Evolutionary conservation across 1,284 basidiomycete genomes (phyloP).

Genomic region (Ganoderma lucidum): DNA sequence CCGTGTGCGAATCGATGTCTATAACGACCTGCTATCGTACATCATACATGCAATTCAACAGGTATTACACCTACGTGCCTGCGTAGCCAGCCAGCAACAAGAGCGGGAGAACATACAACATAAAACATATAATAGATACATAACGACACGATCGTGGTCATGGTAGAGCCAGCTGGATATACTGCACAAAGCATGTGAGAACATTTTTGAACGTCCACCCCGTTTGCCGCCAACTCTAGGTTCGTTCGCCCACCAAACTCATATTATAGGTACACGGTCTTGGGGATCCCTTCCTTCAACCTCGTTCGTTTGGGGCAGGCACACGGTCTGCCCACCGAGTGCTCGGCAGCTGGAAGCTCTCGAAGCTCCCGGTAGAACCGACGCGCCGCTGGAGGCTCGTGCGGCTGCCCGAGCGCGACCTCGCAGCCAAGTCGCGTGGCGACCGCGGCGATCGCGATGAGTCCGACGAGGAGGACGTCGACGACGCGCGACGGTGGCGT

Average conservation of each 20-base stretch:
- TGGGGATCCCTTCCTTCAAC: not conserved
- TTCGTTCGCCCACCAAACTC: not conserved
- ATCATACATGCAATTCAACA: not conserved
- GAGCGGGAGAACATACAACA: not conserved
- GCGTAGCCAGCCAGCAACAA: not conserved
- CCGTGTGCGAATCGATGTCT: not conserved
- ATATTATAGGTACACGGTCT: not conserved
- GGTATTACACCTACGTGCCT: slow-evolving; percentile 1
- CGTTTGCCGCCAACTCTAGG: not conserved
- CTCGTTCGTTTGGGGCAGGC: slow-evolving; percentile 15
- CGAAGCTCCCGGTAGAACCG: slow-evolving; percentile 28
- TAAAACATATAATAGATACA: slow-evolving; percentile 7
- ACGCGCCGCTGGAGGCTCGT: slow-evolving; percentile 48
- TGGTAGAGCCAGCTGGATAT: not conserved
- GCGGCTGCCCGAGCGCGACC: slow-evolving; percentile 63
- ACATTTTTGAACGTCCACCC: not conserved
- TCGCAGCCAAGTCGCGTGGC: slow-evolving; percentile 36
- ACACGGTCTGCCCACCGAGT: slow-evolving; percentile 31
- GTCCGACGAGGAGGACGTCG: slow-evolving; percentile 58
- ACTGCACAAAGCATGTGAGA: not conserved
- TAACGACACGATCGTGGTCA: not conserved
- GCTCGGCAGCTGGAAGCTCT: slow-evolving; percentile 23
- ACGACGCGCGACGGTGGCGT: slow-evolving; percentile 76
- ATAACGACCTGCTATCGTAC: not conserved
- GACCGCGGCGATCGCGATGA: slow-evolving; percentile 36